Conservation (phyloP, 306 rosid species). For the Lithocarpus polystachyus region DNA sequence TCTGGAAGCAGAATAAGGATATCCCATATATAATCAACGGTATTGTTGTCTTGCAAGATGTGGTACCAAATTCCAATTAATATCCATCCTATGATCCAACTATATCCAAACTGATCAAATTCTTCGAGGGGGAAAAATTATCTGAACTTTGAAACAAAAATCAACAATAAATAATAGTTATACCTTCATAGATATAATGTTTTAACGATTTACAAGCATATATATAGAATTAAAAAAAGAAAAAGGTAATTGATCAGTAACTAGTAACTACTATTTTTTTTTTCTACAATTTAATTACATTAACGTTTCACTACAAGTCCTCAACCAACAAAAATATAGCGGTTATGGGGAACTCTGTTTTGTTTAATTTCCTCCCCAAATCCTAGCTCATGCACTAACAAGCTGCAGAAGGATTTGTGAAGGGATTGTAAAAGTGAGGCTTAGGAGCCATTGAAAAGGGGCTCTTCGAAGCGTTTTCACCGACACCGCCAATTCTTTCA, state of each 20-base stretch:
- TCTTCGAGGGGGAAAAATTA: background rate
- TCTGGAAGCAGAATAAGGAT: background rate
- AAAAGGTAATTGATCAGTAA: slow-evolving; percentile 34
- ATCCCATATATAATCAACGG: background rate
- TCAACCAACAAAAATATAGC: slow-evolving; percentile 60
- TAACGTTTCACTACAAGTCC: slow-evolving; percentile 40
- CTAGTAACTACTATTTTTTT: slow-evolving; percentile 28
- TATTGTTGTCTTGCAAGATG: background rate
- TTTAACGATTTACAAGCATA: slow-evolving; percentile 48
- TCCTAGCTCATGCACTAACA: slow-evolving; percentile 40
- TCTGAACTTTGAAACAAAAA: background rate
- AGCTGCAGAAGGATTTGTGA: slow-evolving; percentile 85
- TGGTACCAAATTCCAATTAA: background rate
- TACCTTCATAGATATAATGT: slow-evolving; percentile 34
- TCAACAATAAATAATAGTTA: slow-evolving; percentile 24
- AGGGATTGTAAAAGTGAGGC: slow-evolving; percentile 67
- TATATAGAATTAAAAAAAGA: slow-evolving; percentile 2
- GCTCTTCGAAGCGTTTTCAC: slow-evolving; percentile 35
- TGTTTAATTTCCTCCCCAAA: background rate
- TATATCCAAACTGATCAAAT: background rate
- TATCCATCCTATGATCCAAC: too few relatives aligned
- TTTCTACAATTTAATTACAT: slow-evolving; percentile 56
- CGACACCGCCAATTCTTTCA: slow-evolving; percentile 55
- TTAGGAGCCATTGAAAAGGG: slow-evolving; percentile 65
- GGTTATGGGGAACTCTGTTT: slow-evolving; percentile 21